A percentile compares a stretch with the other conserved stretches of the same genome.
phyloP scores from a whole-genome alignment of 1,284 basidiomycete species.

The Moesziomyces sp. region DNA sequence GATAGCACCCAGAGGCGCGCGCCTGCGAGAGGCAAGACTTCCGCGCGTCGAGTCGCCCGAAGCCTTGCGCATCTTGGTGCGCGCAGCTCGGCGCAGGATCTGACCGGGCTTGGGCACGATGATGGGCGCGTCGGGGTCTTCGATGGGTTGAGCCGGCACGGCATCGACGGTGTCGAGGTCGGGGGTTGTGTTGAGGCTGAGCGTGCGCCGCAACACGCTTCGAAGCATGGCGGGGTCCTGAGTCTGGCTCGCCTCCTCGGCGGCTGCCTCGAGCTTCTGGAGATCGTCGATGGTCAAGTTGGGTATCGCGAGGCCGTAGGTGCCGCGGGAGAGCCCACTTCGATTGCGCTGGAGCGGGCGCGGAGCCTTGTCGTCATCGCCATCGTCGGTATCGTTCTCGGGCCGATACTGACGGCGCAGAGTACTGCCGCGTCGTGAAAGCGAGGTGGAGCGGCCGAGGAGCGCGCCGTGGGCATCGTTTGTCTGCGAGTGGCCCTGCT shows the following conservation, averaged over 20 bases:
- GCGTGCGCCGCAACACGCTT: slow-evolving; percentile 82
- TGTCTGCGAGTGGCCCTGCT: slow-evolving; percentile 18
- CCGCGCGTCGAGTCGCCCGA: slow-evolving; percentile 76
- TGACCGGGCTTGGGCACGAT: slow-evolving; percentile 87
- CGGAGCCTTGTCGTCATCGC: slow-evolving; percentile 72
- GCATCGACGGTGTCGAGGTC: slow-evolving; percentile 41
- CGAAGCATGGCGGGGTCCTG: slow-evolving; percentile 86
- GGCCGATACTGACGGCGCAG: slow-evolving; percentile 71
- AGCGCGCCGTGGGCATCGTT: slow-evolving; percentile 29
- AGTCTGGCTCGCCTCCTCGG: slow-evolving; percentile 78
- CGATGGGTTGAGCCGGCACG: slow-evolving; percentile 63
- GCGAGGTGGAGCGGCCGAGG: slow-evolving; percentile 53
- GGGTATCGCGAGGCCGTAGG: slow-evolving; percentile 65
- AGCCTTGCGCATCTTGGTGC: slow-evolving; percentile 95
- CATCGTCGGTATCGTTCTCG: slow-evolving; percentile 72
- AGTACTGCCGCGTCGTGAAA: slow-evolving; percentile 60
- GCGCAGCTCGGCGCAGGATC: slow-evolving; percentile 87
- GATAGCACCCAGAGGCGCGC: slow-evolving; percentile 12
- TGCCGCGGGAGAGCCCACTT: slow-evolving; percentile 28
- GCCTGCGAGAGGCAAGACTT: slow-evolving; percentile 37
- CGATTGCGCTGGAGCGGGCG: slow-evolving; percentile 41
- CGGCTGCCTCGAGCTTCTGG: slow-evolving; percentile 89
- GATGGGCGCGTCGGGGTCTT: slow-evolving; percentile 87
- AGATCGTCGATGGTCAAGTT: slow-evolving; percentile 88
- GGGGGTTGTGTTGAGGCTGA: slow-evolving; percentile 75